Evolutionary conservation across 176 grass and related monocot genomes (phyloP).

Genomic region (Panicum miliaceum): DNA sequence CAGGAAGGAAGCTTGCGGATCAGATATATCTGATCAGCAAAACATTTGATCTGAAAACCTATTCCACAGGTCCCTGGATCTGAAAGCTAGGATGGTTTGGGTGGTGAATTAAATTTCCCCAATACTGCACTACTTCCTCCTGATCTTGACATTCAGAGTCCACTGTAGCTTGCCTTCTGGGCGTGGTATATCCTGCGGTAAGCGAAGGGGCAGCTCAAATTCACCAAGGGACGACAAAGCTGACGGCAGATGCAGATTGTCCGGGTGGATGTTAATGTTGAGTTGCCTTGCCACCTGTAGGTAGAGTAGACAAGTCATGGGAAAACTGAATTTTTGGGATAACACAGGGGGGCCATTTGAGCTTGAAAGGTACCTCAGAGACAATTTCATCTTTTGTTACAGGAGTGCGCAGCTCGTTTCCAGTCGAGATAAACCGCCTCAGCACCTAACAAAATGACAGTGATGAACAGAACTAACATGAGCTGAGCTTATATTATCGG

Average conservation of each 20-base stretch:
- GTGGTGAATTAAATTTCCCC: neutral
- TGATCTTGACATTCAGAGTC: conserved; percentile 82
- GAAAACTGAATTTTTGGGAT: neutral
- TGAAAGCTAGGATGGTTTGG: neutral
- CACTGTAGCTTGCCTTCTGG: conserved; percentile 90
- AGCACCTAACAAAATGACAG: conserved; percentile 60
- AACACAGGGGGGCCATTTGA: neutral
- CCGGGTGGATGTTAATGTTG: conserved; percentile 72
- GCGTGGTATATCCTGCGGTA: conserved; percentile 76
- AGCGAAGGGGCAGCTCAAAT: conserved; percentile 82
- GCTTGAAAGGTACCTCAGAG: conserved; percentile 55
- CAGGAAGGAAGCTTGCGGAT: neutral
- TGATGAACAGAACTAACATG: neutral
- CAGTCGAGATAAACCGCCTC: conserved; percentile 69
- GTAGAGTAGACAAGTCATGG: conserved; percentile 10
- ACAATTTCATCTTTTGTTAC: conserved; percentile 91
- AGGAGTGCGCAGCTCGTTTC: conserved; percentile 65
- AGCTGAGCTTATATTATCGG: neutral
- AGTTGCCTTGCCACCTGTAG: conserved; percentile 81
- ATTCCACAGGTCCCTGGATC: neutral
- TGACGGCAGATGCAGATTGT: conserved; percentile 75
- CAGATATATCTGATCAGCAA: neutral
- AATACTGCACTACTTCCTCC: conserved; percentile 55
- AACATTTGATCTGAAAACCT: neutral
- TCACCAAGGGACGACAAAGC: conserved; percentile 71